Base-by-base conservation (phyloP, 2,329 filamentous ascomycete species). In the Diaporthe citrichinensis region DNA sequence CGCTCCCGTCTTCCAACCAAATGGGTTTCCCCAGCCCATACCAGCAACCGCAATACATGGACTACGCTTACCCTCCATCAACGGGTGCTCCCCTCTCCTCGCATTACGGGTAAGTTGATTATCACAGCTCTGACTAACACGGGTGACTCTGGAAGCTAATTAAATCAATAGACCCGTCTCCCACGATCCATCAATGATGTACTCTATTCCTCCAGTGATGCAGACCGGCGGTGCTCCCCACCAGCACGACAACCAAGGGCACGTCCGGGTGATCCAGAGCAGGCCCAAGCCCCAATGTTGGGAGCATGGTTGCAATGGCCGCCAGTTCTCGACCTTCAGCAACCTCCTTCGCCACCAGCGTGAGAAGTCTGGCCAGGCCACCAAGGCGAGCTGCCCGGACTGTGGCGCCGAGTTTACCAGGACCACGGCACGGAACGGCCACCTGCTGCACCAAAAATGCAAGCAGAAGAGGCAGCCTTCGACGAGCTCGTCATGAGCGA, bases 281-380 rank as follows among this genome's bases (percentile, higher is more conserved):
- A 90, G 94, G 78, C 95, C 95, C n/a, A 98, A 98, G 85, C 95
- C 96, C 61, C 95, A 98, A 83, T 98, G 96, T 84, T 98, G 95
- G 94, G 96, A 98, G 77, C 96, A 98, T 81, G 96, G 96, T 15
- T 98, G 96, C 87, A 98, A 98, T 81, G 96, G 96, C 28, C 92
- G 96, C 41, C 94, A 98, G 81, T 98, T 98, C 82, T 98, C 95
- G 25, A 98, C 96, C 4, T 98, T 98, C 83, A 98, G 95, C 90
- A 98, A 98, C 82, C 90, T 98, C 4, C 88, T 98, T 51, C 90
- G 96, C 77, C 96, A 98, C 83, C 96, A 98, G 84, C 91, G 96
- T 58, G 96, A 98, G 84, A 98, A 98, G 84, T 97, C 95, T 0
- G 96, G 96, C 36, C 95, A 96, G 71, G 95, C 96, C 15, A 89